Evolutionary conservation across 2,329 filamentous ascomycete genomes (phyloP).

Genomic region (Paecilomyces fulvus): DNA sequence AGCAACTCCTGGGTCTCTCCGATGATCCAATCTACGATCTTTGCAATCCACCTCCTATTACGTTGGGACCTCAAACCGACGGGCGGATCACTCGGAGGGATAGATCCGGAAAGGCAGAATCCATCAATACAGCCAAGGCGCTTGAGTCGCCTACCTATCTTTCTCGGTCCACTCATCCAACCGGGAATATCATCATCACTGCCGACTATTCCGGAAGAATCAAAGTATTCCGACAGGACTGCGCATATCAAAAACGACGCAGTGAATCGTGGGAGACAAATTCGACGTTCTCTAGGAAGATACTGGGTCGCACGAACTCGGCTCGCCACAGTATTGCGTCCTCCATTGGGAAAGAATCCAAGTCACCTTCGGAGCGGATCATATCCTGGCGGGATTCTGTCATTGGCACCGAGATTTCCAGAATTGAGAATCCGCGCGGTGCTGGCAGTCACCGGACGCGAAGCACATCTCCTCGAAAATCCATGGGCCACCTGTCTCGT

Average conservation of each 20-base stretch:
- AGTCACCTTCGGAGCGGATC: constrained; percentile 64
- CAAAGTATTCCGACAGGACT: constrained; percentile 93
- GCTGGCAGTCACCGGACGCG: constrained; percentile 22
- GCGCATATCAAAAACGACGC: constrained; percentile 69
- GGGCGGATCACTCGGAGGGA: constrained; percentile 33
- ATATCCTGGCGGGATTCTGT: constrained; percentile 77
- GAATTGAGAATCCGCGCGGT: constrained; percentile 34
- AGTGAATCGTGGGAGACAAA: constrained; percentile 69
- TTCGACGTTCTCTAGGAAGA: constrained; percentile 65
- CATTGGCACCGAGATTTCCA: constrained; percentile 43
- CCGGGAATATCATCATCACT: constrained; percentile 86
- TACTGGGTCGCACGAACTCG: constrained; percentile 49
- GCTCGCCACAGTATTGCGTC: constrained; percentile 43
- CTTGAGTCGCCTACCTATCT: constrained; percentile 71
- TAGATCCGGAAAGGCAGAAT: constrained; percentile 21
- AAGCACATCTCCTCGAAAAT: constrained; percentile 43
- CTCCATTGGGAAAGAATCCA: constrained; percentile 38
- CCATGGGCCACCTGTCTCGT: constrained; percentile 14
- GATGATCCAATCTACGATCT: constrained; percentile 93
- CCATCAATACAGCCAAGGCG: constrained; percentile 36
- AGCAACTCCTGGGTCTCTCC: constrained; percentile 67
- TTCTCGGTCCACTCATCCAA: constrained; percentile 63
- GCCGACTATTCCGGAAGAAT: constrained; percentile 82
- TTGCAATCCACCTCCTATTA: constrained; percentile 89
- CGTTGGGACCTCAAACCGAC: constrained; percentile 66